These are phyloP conservation scores for Primulina eburnea DNA, from an alignment of 257 asterid species.

Conservation along the genomic window DNA sequence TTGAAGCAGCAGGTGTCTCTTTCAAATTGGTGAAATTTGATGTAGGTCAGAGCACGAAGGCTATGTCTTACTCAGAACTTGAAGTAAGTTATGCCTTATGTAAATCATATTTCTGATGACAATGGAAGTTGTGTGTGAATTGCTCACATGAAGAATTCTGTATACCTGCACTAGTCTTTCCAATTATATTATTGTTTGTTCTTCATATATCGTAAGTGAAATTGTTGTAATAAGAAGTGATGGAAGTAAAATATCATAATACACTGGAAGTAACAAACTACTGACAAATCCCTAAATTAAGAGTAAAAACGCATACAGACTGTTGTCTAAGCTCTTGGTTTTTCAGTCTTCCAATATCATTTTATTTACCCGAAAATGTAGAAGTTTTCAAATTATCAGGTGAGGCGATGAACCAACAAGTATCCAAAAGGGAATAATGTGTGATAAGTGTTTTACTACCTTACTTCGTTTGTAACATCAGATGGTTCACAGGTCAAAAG, in stretches of 20 bases:
- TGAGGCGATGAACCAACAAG: not conserved
- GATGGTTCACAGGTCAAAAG: not conserved
- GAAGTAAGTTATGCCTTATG: slow-evolving; percentile 46
- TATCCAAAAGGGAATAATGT: not conserved
- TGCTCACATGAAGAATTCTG: not conserved
- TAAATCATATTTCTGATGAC: not conserved
- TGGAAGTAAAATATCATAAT: not conserved
- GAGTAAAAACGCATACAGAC: not conserved
- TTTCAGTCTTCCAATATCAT: not conserved
- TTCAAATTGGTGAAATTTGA: slow-evolving; percentile 91
- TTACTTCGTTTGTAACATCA: slow-evolving; percentile 1
- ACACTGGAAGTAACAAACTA: not conserved
- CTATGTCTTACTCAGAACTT: slow-evolving; percentile 81
- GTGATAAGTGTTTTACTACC: not conserved
- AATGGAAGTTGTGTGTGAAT: slow-evolving; percentile 3
- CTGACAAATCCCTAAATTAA: not conserved
- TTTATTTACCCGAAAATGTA: not conserved
- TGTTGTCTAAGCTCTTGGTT: not conserved
- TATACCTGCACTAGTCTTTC: not conserved
- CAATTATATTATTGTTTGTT: not conserved
- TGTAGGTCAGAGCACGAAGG: slow-evolving; percentile 76
- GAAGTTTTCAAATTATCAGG: not conserved
- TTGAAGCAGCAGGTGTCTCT: slow-evolving; percentile 97
- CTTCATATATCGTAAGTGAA: not conserved
- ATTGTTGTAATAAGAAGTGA: not conserved